These are phyloP conservation scores for Batkoa obscura DNA, from an alignment of 371 early-diverging fungal genomes.

Conservation along the genomic window DNA sequence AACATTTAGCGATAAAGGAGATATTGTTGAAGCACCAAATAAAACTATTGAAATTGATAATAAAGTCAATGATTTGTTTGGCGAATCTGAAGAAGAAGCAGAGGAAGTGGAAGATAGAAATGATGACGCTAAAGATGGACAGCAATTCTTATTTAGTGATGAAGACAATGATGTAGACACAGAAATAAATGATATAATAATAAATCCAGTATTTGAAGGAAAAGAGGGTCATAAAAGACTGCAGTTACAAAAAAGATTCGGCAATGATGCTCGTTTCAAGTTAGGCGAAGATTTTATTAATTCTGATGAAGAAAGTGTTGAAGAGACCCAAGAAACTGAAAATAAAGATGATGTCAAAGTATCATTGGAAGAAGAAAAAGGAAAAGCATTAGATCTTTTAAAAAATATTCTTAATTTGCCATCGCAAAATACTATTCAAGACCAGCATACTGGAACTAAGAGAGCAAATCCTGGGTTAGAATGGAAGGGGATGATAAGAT, in stretches of 20 bases:
- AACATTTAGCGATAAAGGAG: neutral
- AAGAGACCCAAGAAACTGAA: neutral
- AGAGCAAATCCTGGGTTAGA: neutral
- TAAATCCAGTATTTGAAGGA: constrained; percentile 2
- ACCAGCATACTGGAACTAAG: too few species aligned
- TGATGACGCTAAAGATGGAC: neutral
- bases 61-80: neutral
- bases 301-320: neutral
- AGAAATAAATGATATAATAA: neutral
- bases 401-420: neutral
- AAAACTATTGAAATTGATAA: neutral
- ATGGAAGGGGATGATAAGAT: constrained; percentile 1
- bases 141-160: neutral
- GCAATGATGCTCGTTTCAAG: constrained; percentile 3
- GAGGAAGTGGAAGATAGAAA: neutral
- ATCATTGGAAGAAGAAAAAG: neutral
- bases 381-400: neutral
- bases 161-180: neutral
- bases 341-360: neutral
- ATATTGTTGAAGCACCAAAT: neutral
- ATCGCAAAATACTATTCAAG: neutral
- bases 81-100: neutral
- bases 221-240: neutral
- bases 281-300: constrained; percentile 1
- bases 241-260: neutral